Evolutionary conservation across 2,329 filamentous ascomycete species (phyloP), one percentile per base, ranked within the genome.

Genomic region (Orbilia javanica): DNA sequence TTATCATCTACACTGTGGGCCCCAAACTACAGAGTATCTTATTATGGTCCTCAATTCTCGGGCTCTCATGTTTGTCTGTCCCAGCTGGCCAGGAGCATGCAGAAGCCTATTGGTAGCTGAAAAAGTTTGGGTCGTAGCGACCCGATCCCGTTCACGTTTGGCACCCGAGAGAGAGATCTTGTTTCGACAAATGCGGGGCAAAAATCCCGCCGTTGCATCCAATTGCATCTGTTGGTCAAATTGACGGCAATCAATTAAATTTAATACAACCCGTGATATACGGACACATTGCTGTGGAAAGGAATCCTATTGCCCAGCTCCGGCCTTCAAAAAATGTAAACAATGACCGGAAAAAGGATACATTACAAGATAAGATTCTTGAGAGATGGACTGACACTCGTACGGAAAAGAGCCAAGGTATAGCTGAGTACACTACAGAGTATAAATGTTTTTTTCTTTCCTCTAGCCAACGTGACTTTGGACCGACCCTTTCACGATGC

Each of bases 141-240:
- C 39, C 60, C n/a, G 25, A 50, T 62, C 44, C 53, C 66, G 66
- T 70, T 70, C 66, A 42, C 52, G 27, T 69, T 69, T 62, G 44
- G 39, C 52, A 55, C 39, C 39, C 22, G 60, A 44, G 31, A 48
- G 18, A 31, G 52, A 36, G 39, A 50, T 50, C 22, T 62, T n/a
- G 10, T 1, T 18, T 70, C 29, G 36, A 63, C 25, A 65, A 70
- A 76, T 69, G 65, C 57, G 65, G 57, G 72, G 72, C 63, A 42
- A 63, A 44, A 63, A 64, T 60, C 48, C 18, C n/a, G 34, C 27
- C 29, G 31, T 27, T 55, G 46, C 39, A 50, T 42, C 53, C 48
- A 57, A 65, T 50, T 65, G 57, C 60, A 69, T 69, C 52, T 27
- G 52, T 46, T 55, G 50, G 34, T 34, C 34, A 31, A 52, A 67